Evolutionary conservation across 192 early-diverging fungal species (phyloP).

Genomic region (Podila verticillata): DNA sequence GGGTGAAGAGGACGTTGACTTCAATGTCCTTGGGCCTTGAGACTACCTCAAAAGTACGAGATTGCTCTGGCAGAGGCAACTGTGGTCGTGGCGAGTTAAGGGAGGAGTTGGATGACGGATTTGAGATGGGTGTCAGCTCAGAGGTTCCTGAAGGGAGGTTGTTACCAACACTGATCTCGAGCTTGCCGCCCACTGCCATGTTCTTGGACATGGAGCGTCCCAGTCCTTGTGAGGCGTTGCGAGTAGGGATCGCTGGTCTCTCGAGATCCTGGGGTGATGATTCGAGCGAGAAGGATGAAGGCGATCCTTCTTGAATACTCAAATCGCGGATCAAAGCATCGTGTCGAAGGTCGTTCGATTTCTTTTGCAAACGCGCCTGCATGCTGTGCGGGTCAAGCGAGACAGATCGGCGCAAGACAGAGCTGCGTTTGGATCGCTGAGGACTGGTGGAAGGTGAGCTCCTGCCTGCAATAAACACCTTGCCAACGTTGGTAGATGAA

Average conservation of each 20-base stretch:
- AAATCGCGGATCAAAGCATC: conserved; percentile 32
- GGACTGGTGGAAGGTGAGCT: conserved; percentile 19
- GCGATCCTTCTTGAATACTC: conserved; percentile 28
- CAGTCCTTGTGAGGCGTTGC: conserved; percentile 37
- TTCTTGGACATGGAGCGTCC: conserved; percentile 34
- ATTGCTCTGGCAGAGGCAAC: conserved; percentile 14
- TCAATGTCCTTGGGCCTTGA: conserved; percentile 32
- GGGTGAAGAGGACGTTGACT: conserved; percentile 33
- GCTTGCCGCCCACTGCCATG: conserved; percentile 2
- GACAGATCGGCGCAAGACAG: conserved; percentile 39
- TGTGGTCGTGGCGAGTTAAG: not conserved
- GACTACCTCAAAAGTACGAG: conserved; percentile 4
- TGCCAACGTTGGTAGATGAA: not conserved
- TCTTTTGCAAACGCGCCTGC: conserved; percentile 48
- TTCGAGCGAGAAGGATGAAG: conserved; percentile 30
- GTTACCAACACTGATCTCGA: conserved; percentile 37
- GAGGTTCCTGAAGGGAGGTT: conserved; percentile 1
- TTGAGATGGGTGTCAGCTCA: conserved; percentile 39
- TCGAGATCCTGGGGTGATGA: conserved; percentile 42
- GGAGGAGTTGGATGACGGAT: conserved; percentile 22
- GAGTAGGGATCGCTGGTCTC: conserved; percentile 30
- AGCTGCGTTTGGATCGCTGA: conserved; percentile 36
- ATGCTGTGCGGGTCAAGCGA: conserved; percentile 44
- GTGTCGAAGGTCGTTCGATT: conserved; percentile 36
- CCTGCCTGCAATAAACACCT: not conserved